These are phyloP conservation scores for Metschnikowia chrysomelidarum DNA, from an alignment of 805 yeast species.

Conservation along the genomic window DNA sequence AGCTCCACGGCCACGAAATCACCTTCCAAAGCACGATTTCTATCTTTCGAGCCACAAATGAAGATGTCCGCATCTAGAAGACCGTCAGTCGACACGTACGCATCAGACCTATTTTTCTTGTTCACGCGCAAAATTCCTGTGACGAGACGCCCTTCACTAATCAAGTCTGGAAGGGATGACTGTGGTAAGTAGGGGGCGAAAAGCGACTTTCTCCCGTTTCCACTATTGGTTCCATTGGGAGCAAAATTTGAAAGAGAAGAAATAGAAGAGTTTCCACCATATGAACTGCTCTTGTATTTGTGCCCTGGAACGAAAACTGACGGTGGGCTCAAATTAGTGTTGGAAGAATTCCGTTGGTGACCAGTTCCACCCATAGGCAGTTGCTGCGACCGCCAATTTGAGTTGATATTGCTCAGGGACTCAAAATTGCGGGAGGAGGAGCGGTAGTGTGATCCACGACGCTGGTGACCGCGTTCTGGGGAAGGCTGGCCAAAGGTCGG, in stretches of 20 bases:
- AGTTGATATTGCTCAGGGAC: constrained; percentile 39
- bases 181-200: constrained; percentile 97
- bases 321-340: constrained; percentile 38
- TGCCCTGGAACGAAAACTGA: constrained; percentile 71
- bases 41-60: constrained; percentile 96
- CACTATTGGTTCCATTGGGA: constrained; percentile 32
- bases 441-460: constrained; percentile 41
- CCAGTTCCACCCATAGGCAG: constrained; percentile 31
- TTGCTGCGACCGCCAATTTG: constrained; percentile 67
- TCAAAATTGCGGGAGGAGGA: constrained; percentile 40
- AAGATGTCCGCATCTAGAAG: constrained; percentile 94
- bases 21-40: constrained; percentile 96
- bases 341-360: constrained; percentile 20
- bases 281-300: constrained; percentile 65
- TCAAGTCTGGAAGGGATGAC: constrained; percentile 82
- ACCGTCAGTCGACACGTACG: constrained; percentile 97
- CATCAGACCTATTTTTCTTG: constrained; percentile 95
- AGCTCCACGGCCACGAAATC: constrained; percentile 95
- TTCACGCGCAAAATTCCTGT: constrained; percentile 92
- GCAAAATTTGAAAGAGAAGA: constrained; percentile 44
- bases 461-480: constrained; percentile 41
- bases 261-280: constrained; percentile 59
- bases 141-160: constrained; percentile 86
- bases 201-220: constrained; percentile 65
- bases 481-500: constrained; percentile 46